Conservation (phyloP, 163 green algal species). For the Chlorella variabilis region DNA sequence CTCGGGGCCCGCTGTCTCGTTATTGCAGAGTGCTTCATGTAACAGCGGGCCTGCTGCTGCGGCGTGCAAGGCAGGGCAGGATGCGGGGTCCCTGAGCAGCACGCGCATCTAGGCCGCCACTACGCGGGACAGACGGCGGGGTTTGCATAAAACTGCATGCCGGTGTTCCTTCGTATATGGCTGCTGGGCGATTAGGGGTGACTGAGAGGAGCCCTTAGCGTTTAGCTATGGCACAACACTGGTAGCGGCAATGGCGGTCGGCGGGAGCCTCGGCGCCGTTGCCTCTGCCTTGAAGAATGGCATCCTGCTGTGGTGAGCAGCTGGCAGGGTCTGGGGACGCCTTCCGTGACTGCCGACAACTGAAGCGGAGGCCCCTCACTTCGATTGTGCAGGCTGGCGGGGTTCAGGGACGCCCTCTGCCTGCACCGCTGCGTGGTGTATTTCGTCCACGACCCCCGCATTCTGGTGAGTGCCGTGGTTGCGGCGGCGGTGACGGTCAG, state of each 20-base stretch:
- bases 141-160: no score
- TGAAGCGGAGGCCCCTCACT: not conserved
- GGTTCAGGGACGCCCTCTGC: constrained; percentile 62
- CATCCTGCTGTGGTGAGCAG: not conserved
- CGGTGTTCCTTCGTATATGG: no score
- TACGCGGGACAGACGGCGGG: no score
- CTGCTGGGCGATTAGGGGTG: no score
- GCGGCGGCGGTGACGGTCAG: not conserved
- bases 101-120: no score
- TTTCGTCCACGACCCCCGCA: constrained; percentile 65
- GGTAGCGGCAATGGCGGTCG: not conserved
- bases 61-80: not conserved
- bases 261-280: not conserved
- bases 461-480: constrained; percentile 58
- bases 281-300: not conserved
- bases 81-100: no score
- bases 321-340: not conserved
- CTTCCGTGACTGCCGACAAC: not conserved
- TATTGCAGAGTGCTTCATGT: constrained; percentile 29
- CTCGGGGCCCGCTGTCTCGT: constrained; percentile 19
- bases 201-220: no score
- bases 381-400: constrained; percentile 56
- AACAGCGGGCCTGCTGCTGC: constrained; percentile 8
- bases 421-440: constrained; percentile 71
- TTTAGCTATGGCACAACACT: no score